Evolutionary conservation across 2,329 filamentous ascomycete species (phyloP), one percentile per base, ranked within the genome.

Genomic region (Xylaria multiplex): DNA sequence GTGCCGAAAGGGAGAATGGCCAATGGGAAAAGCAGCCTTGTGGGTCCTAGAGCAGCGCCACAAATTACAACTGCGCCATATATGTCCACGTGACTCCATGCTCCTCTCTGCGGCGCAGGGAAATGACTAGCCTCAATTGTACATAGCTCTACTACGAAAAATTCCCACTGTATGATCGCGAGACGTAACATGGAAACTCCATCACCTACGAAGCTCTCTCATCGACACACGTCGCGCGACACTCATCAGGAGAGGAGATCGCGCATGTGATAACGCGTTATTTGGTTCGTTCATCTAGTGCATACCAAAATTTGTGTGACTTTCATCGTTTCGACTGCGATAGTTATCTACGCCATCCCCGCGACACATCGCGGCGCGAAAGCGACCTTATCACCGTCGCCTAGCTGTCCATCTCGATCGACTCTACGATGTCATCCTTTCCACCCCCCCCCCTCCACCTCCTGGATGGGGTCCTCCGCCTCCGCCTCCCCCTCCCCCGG

Each of bases 391-490:
- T 73, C 68, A 71, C 64, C 32, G 70, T 74, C 71, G 67, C 65
- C 65, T 70, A 72, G 66, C 68, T 69, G 58, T 59, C 42, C 58
- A 66, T 63, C 69, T 56, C 55, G 67, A 62, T 66, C 42, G 60
- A 64, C 54, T 68, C 65, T 46, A 70, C 70, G 66, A 87, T 87
- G 85, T 85, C 85, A 71, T 81, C 79, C 71, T 81, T 82, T 72
- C 81, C 78, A 62, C n/a, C n/a, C 85, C 84, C 53, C 85, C 86
- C 65, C 86, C 86, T 16, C 86, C 86, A 45, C 86, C 86, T 57
- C 86, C 86, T 32, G 85, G 85, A 66, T 88, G 85, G 85, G 85
- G 84, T 11, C 80, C 80, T 45, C 81, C 80, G 2, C 80, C 80
- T 0, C 81, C 81, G 5, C 82, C 82, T 54, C 85, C 88, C 62